Evolutionary conservation across 108 stramenopile genomes (phyloP).

Genomic region (Pseudonitzschia multiseries): DNA sequence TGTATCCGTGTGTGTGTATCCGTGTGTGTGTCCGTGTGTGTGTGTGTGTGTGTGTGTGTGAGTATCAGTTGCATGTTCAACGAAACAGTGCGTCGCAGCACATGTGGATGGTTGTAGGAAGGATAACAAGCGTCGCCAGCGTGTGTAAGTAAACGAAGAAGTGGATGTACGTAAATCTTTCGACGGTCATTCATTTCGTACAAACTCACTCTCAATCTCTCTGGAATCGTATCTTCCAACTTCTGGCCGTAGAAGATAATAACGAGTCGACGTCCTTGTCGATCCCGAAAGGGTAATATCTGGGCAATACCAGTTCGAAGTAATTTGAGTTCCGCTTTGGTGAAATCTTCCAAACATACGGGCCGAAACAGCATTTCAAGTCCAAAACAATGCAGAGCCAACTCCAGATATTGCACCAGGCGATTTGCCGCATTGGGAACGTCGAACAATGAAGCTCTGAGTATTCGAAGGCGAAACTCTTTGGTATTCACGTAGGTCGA

Average conservation of each 20-base stretch:
- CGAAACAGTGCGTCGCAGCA: too few relatives aligned
- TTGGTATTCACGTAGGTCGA: background rate
- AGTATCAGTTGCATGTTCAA: too few relatives aligned
- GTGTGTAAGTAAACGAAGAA: background rate
- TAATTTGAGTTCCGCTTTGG: background rate
- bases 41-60: too few relatives aligned
- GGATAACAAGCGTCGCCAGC: background rate
- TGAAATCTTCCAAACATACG: slow-evolving; percentile 15
- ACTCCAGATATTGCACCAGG: slow-evolving; percentile 22
- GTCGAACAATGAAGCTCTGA: slow-evolving; percentile 40
- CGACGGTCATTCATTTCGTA: background rate
- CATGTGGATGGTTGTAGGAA: too few relatives aligned
- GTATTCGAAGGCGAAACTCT: slow-evolving; percentile 39
- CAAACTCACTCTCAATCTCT: background rate
- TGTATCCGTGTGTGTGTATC: too few relatives aligned
- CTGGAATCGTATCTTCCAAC: background rate
- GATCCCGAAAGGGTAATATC: slow-evolving; percentile 1
- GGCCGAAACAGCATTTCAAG: slow-evolving; percentile 12
- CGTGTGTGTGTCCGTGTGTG: too few relatives aligned
- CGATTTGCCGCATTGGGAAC: slow-evolving; percentile 27
- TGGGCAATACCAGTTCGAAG: background rate
- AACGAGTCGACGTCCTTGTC: background rate
- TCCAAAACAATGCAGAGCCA: slow-evolving; percentile 32
- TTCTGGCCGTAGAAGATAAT: background rate
- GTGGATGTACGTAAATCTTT: too few relatives aligned